Evolutionary conservation across 2,329 filamentous ascomycete species (phyloP).

Genomic region (Neonectria neomacrospora): DNA sequence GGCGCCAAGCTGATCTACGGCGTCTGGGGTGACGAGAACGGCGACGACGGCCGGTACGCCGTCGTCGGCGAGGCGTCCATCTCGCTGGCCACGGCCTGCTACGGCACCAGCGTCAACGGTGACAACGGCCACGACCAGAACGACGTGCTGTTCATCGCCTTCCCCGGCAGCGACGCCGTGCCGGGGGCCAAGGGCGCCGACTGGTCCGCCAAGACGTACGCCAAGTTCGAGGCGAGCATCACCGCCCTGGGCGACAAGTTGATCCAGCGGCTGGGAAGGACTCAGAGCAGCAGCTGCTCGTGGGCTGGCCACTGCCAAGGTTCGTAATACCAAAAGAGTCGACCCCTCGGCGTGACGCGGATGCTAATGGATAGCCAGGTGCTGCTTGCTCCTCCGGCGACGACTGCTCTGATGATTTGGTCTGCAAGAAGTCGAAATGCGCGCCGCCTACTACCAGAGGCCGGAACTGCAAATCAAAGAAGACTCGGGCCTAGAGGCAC

Average conservation of each 20-base stretch:
- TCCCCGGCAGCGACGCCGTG: slow-evolving; percentile 65
- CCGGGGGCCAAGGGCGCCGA: slow-evolving; percentile 63
- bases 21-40: slow-evolving; percentile 71
- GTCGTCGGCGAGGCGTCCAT: slow-evolving; percentile 68
- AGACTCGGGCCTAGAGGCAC: background rate
- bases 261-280: slow-evolving; percentile 48
- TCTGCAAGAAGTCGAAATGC: slow-evolving; percentile 39
- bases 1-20: slow-evolving; percentile 64
- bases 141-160: slow-evolving; percentile 72
- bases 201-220: slow-evolving; percentile 62
- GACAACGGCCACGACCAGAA: slow-evolving; percentile 65
- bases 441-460: background rate
- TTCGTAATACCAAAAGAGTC: slow-evolving; percentile 2
- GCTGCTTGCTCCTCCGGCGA: slow-evolving; percentile 35
- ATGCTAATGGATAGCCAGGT: slow-evolving; percentile 34
- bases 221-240: slow-evolving; percentile 66
- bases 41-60: slow-evolving; percentile 58
- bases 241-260: slow-evolving; percentile 61
- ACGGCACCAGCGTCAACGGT: slow-evolving; percentile 63
- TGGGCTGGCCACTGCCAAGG: slow-evolving; percentile 35
- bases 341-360: background rate
- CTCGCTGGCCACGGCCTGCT: slow-evolving; percentile 68
- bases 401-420: slow-evolving; percentile 41
- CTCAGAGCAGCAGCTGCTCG: slow-evolving; percentile 29
- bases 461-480: too few species aligned